phyloP scores from a whole-genome alignment of 805 yeast species.

The Candida chilensis region DNA sequence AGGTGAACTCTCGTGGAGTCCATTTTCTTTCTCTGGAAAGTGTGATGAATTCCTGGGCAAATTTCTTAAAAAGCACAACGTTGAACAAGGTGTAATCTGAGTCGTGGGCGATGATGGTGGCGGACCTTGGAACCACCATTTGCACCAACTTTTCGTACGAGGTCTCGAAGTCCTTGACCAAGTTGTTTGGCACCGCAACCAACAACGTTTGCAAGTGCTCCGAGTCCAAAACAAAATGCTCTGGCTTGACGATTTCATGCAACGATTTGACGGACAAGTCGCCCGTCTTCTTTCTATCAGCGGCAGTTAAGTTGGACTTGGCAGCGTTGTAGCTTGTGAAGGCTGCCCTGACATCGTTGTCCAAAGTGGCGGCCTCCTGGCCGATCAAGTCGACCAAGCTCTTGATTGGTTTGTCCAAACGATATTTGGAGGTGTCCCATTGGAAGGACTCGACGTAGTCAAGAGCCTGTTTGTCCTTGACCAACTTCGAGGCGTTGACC shows the following conservation, averaged over 20 bases:
- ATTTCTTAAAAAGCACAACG: conserved; percentile 82
- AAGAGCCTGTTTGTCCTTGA: conserved; percentile 39
- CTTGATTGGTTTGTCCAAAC: conserved; percentile 75
- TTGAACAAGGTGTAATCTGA: conserved; percentile 64
- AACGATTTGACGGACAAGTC: conserved; percentile 86
- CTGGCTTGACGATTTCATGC: conserved; percentile 78
- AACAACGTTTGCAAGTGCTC: conserved; percentile 83
- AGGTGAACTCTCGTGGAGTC: conserved; percentile 87
- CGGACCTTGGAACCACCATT: conserved; percentile 91
- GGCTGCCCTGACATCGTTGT: conserved; percentile 74
- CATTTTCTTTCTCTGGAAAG: conserved; percentile 79
- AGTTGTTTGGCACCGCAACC: conserved; percentile 74
- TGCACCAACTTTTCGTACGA: conserved; percentile 69
- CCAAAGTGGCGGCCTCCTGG: conserved; percentile 74
- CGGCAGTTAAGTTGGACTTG: conserved; percentile 73
- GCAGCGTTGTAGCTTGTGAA: conserved; percentile 73
- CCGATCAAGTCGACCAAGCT: conserved; percentile 65
- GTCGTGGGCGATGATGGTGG: conserved; percentile 61
- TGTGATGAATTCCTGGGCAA: conserved; percentile 54
- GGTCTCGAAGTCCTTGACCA: conserved; percentile 50
- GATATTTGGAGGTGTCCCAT: conserved; percentile 85
- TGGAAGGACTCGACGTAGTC: conserved; percentile 66
- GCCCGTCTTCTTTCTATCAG: conserved; percentile 90
- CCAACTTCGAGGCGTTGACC: conserved; percentile 20
- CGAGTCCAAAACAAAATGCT: conserved; percentile 75